Base-by-base conservation (phyloP, 108 stramenopile genomes). In the Skeletonema costatum region DNA sequence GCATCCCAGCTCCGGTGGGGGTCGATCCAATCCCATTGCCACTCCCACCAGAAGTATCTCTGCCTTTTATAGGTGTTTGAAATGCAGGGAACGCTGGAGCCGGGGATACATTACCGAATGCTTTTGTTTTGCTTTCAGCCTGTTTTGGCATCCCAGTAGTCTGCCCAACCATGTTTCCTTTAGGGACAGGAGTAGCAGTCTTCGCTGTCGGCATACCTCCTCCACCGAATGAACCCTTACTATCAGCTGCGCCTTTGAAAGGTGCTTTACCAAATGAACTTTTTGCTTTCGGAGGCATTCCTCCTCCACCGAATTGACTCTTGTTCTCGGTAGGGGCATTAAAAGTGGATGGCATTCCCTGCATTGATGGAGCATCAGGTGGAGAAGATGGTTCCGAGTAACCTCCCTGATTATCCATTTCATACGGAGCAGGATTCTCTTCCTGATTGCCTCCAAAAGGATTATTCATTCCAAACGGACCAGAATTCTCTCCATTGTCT, bases 31-130 rank as follows among this genome's bases (percentile, higher is more conserved):
- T 1, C 25, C 53, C 53, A 4, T 25, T 53, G 8, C 8, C 25
- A 53, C 16, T n/a, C 5, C 50, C 53, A 53, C 53, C 53, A 53
- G 53, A 25, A 53, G 21, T 53, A 25, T 53, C 53, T 53, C 53
- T 53, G 53, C 53, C 53, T 53, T 53, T 53, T 6, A 53, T 9
- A 53, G 53, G 53, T 17, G 53, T 53, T 53, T 53, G 53, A n/a
- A 53, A 53, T 29, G 53, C 53, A 21, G 53, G 53, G 25, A 53
- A 53, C 8, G 53, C 53, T 53, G 53, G 53, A 53, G 53, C 53
- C 1, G 53, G 53, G 3, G 5, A 53, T 1, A 53, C 53, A 25
- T 53, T 53, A 9, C 53, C 53, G 10, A 53, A 53, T 9, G 53
- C 53, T 29, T 53, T 53, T 5, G 53, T 53, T 53, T 53, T 53